These are phyloP conservation scores for Zoysia japonica DNA, from an alignment of 176 grass and related monocot species.

Conservation along the genomic window DNA sequence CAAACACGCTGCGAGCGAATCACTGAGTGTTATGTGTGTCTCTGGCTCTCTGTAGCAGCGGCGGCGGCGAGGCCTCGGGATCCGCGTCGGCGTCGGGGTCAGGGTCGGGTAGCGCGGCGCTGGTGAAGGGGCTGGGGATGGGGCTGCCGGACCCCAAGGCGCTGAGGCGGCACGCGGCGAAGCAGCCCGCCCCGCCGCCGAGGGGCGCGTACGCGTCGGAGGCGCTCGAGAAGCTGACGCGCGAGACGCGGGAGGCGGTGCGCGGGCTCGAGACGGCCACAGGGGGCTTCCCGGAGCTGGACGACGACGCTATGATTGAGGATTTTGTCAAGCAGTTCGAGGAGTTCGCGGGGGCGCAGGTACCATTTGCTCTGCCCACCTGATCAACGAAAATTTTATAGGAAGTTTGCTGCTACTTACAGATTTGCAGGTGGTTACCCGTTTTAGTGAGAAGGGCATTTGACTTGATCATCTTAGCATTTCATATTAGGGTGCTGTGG, in stretches of 20 bases:
- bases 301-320: conserved; percentile 85
- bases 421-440: background rate
- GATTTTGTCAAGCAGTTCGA: conserved; percentile 99
- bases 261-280: conserved; percentile 86
- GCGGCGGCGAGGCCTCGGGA: conserved; percentile 28
- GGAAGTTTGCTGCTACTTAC: background rate
- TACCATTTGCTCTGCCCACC: conserved; percentile 15
- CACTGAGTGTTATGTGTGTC: background rate
- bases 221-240: conserved; percentile 91
- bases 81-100: conserved; percentile 32
- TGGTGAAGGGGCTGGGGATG: conserved; percentile 58
- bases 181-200: conserved; percentile 19
- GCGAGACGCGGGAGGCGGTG: conserved; percentile 83
- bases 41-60: background rate
- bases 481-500: background rate
- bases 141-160: conserved; percentile 68
- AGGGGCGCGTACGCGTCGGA: conserved; percentile 66
- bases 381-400: background rate
- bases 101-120: conserved; percentile 28
- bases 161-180: conserved; percentile 62
- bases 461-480: background rate
- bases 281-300: conserved; percentile 39
- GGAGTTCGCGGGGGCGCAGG: conserved; percentile 83
- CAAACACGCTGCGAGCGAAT: background rate
- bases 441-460: conserved; percentile 13